Conservation (phyloP, 2,329 filamentous ascomycete species). For the Fusarium nisikadoi region DNA sequence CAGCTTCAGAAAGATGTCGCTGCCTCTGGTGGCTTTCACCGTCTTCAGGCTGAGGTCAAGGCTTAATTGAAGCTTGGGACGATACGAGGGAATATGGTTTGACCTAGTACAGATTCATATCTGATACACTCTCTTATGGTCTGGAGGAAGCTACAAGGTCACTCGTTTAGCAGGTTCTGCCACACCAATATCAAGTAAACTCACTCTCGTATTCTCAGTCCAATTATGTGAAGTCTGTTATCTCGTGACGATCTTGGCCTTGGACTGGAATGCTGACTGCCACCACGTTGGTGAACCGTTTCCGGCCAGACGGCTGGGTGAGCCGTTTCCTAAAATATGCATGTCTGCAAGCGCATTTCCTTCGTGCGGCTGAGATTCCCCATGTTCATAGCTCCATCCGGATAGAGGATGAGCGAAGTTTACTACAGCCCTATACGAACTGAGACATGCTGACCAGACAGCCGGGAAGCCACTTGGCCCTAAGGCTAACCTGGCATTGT, state of each 20-base stretch:
- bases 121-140: slow-evolving; percentile 23
- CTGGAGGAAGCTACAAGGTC: slow-evolving; percentile 15
- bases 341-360: background rate
- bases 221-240: background rate
- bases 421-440: background rate
- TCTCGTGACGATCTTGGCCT: background rate
- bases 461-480: background rate
- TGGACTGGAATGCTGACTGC: slow-evolving; percentile 2
- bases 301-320: background rate
- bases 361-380: background rate
- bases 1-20: slow-evolving; percentile 75
- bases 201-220: background rate
- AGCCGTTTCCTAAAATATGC: background rate
- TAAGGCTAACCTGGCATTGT: background rate
- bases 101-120: slow-evolving; percentile 11
- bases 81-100: background rate
- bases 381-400: background rate
- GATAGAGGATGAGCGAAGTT: background rate
- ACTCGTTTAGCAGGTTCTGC: slow-evolving; percentile 13
- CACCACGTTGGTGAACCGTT: background rate
- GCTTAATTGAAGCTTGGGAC: slow-evolving; percentile 1
- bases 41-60: slow-evolving; percentile 50
- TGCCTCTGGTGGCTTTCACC: slow-evolving; percentile 70
- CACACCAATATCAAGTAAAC: slow-evolving; percentile 17
- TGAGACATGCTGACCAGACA: background rate